Conservation (phyloP, 768 basidiomycete genomes). For the Pholiota conissans region DNA sequence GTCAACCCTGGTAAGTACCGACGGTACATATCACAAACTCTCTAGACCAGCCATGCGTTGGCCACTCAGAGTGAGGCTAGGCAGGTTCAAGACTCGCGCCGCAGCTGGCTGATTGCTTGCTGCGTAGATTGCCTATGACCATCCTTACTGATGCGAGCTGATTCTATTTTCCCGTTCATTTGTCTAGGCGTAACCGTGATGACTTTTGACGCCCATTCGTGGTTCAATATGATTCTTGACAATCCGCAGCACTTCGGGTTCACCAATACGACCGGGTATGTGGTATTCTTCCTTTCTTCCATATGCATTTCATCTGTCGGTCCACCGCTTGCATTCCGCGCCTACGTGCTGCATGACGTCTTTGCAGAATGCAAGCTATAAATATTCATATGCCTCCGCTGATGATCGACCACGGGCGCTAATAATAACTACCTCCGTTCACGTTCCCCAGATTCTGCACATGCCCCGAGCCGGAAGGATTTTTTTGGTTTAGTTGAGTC, state of each 20-base stretch:
- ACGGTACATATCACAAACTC: background rate
- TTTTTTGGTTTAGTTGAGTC: slow-evolving; percentile 51
- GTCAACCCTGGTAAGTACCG: slow-evolving; percentile 32
- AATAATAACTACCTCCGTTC: background rate
- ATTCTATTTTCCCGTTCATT: background rate
- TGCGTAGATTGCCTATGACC: background rate
- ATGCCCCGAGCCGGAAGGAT: slow-evolving; percentile 42
- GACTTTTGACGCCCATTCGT: slow-evolving; percentile 50
- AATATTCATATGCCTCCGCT: background rate
- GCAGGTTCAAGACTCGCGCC: background rate
- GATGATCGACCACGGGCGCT: background rate
- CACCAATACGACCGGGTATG: slow-evolving; percentile 47
- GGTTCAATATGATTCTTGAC: slow-evolving; percentile 49
- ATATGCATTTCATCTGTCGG: too few species aligned
- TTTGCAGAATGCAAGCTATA: too few species aligned
- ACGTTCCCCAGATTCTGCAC: slow-evolving; percentile 43
- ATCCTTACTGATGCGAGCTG: too few species aligned
- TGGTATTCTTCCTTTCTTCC: background rate
- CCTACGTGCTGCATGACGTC: too few species aligned
- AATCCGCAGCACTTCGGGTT: slow-evolving; percentile 41
- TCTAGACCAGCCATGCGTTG: background rate
- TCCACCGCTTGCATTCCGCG: too few species aligned
- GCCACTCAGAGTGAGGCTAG: too few species aligned
- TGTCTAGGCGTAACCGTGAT: slow-evolving; percentile 36
- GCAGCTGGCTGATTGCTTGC: background rate